Evolutionary conservation across 371 early-diverging fungal genomes (phyloP).

Genomic region (Mucor sp.): DNA sequence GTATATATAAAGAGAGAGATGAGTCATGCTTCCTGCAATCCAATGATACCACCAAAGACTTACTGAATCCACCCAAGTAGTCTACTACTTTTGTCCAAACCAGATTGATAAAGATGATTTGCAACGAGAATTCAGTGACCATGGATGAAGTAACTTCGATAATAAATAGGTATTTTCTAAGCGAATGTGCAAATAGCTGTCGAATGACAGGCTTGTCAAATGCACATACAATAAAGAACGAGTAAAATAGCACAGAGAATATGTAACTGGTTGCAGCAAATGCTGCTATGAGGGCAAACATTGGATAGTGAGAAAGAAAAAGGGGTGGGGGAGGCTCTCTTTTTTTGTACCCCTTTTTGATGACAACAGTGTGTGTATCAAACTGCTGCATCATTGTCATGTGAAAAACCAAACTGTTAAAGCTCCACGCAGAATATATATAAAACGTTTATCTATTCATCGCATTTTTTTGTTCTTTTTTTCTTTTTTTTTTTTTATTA

Average conservation of each 20-base stretch:
- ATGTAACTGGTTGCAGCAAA: constrained; percentile 13
- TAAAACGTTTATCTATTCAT: neutral
- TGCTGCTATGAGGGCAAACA: neutral
- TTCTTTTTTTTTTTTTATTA: neutral
- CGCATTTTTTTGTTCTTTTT: neutral
- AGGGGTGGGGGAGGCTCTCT: too few relatives aligned
- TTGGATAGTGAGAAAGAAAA: neutral
- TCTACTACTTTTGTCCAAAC: constrained; percentile 16
- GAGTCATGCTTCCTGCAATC: too few relatives aligned
- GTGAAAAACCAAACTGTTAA: neutral
- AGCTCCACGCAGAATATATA: neutral
- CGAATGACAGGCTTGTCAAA: constrained; percentile 3
- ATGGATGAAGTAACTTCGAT: constrained; percentile 8
- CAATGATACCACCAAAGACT: too few relatives aligned
- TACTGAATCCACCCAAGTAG: constrained; percentile 36
- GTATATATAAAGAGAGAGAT: too few relatives aligned
- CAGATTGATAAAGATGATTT: constrained; percentile 23
- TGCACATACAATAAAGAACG: constrained; percentile 4
- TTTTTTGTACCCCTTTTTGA: neutral
- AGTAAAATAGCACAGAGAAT: constrained; percentile 3
- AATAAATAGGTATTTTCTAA: neutral
- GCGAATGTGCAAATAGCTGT: neutral
- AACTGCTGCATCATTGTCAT: neutral
- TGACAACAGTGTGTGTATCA: neutral
- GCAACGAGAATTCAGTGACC: constrained; percentile 28